phyloP scores from a whole-genome alignment of 176 grass and related monocot species.

The Microstegium vimineum region DNA sequence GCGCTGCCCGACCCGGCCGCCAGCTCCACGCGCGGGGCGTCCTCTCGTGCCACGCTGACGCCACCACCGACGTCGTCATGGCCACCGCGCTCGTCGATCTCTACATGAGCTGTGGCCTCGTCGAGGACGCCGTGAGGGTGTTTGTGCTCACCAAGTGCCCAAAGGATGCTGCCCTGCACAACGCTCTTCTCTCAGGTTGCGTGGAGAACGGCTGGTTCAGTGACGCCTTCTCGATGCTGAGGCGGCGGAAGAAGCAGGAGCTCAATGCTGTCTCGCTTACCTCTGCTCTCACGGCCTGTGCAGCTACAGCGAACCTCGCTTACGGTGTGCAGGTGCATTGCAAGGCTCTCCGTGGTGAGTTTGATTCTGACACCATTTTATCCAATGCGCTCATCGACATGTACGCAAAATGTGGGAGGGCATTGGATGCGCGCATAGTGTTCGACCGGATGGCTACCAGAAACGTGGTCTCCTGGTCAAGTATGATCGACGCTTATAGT shows the following conservation, averaged over 20 bases:
- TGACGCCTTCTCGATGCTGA: too few relatives aligned
- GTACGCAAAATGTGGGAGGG: constrained; percentile 63
- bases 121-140: constrained; percentile 41
- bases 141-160: not conserved
- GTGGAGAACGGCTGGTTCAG: too few relatives aligned
- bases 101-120: constrained; percentile 48
- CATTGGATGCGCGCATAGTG: not conserved
- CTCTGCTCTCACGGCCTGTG: constrained; percentile 48
- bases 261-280: constrained; percentile 41
- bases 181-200: too few relatives aligned
- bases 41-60: not conserved
- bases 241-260: not conserved
- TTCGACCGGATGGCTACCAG: constrained; percentile 43
- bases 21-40: constrained; percentile 46
- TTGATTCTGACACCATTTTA: constrained; percentile 45
- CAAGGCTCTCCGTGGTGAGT: constrained; percentile 32
- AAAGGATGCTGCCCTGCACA: too few relatives aligned
- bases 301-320: constrained; percentile 16
- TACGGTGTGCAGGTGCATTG: constrained; percentile 55
- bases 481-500: constrained; percentile 52
- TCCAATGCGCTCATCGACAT: constrained; percentile 67
- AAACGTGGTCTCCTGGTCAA: constrained; percentile 65
- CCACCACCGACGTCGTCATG: constrained; percentile 34
- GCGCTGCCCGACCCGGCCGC: constrained; percentile 24
- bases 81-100: constrained; percentile 44